These are phyloP conservation scores for Lecanoromycetidae sp. DNA, from an alignment of 2,329 filamentous ascomycete genomes.

Conservation along the genomic window DNA sequence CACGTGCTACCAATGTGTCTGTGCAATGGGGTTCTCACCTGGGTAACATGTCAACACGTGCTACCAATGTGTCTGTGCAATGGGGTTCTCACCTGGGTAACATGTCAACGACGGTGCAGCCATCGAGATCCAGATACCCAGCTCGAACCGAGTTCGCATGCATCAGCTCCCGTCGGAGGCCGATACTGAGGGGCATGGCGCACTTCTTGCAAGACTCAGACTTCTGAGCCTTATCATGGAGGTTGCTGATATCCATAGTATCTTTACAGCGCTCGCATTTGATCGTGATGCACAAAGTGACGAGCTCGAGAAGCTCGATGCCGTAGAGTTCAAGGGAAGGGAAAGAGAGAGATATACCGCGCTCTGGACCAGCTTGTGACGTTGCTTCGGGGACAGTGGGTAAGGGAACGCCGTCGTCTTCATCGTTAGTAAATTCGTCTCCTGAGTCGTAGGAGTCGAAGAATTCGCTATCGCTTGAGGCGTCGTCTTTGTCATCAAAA, in stretches of 20 bases:
- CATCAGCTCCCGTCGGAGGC: constrained; percentile 56
- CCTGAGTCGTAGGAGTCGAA: constrained; percentile 36
- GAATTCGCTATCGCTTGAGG: constrained; percentile 27
- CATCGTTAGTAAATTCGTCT: constrained; percentile 30
- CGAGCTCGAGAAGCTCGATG: constrained; percentile 62
- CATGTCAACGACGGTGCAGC: constrained; percentile 63
- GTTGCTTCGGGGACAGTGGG: not conserved
- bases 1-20: constrained; percentile 20
- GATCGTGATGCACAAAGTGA: constrained; percentile 53
- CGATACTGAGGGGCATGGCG: constrained; percentile 36
- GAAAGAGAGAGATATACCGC: constrained; percentile 66
- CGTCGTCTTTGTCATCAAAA: constrained; percentile 22
- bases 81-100: too few relatives aligned
- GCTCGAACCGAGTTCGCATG: constrained; percentile 62
- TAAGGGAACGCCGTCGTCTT: constrained; percentile 28
- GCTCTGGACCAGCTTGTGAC: constrained; percentile 37
- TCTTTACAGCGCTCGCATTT: constrained; percentile 74
- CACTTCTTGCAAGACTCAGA: constrained; percentile 45
- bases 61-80: constrained; percentile 22
- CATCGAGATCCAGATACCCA: constrained; percentile 65
- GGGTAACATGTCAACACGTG: constrained; percentile 45
- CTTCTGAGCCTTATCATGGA: constrained; percentile 35
- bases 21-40: too few relatives aligned
- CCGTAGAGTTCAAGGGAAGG: constrained; percentile 64
- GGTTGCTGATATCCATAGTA: constrained; percentile 54